phyloP scores from a whole-genome alignment of 1,284 basidiomycete species.

The Termitomyces sp. region DNA sequence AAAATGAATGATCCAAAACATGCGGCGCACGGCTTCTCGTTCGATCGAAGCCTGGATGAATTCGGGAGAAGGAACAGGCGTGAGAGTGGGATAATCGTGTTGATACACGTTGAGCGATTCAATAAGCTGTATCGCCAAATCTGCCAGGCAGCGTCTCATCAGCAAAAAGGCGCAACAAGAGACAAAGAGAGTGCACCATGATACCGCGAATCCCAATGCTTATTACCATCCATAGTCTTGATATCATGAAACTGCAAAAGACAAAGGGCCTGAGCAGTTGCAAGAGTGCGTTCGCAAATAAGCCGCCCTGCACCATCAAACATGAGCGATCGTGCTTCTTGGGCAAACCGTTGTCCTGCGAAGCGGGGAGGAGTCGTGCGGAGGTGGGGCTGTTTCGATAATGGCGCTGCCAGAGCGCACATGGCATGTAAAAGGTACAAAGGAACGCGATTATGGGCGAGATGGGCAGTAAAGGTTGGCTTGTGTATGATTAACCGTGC shows the following conservation, averaged over 20 bases:
- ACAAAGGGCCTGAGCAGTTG: slow-evolving; percentile 67
- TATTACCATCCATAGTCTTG: slow-evolving; percentile 40
- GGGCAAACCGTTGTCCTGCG: slow-evolving; percentile 65
- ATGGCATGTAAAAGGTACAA: slow-evolving; percentile 63
- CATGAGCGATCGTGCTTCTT: slow-evolving; percentile 62
- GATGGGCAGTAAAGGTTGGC: slow-evolving; percentile 60
- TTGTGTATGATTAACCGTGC: slow-evolving; percentile 70
- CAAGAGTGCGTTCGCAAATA: slow-evolving; percentile 48
- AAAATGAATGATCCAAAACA: slow-evolving; percentile 72
- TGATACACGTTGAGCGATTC: slow-evolving; percentile 57
- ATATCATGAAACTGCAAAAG: slow-evolving; percentile 66
- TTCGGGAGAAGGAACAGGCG: slow-evolving; percentile 47
- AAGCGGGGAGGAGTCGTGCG: slow-evolving; percentile 53
- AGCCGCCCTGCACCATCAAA: slow-evolving; percentile 61
- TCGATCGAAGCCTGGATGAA: slow-evolving; percentile 57
- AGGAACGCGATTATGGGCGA: slow-evolving; percentile 61
- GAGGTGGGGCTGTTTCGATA: slow-evolving; percentile 61
- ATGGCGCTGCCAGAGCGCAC: slow-evolving; percentile 69
- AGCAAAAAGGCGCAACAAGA: slow-evolving; percentile 10
- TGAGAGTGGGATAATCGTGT: slow-evolving; percentile 50
- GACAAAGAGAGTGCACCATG: slow-evolving; percentile 29
- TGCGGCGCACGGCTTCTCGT: slow-evolving; percentile 65
- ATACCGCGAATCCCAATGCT: slow-evolving; percentile 34
- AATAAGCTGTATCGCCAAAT: slow-evolving; percentile 61
- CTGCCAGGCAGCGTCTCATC: slow-evolving; percentile 31